Evolutionary conservation across 345 rosid genomes (phyloP), one percentile per base, ranked within the genome.

Genomic region (Brassica juncea): DNA sequence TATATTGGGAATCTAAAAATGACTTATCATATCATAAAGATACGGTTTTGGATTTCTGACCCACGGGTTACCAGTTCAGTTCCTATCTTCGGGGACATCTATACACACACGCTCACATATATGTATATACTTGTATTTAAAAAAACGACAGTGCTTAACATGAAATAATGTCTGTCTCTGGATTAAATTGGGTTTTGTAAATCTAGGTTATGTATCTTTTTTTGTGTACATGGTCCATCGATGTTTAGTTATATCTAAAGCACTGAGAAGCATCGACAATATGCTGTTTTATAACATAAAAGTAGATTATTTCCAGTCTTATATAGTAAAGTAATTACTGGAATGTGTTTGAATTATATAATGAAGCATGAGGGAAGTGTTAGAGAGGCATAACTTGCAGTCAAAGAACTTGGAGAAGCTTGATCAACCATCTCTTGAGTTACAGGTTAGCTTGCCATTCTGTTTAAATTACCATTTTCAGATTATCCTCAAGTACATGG

Each of bases 321-420:
- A 28, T 66, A 66, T 78, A 1, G 23, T 23, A 27, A 47, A 15
- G 30, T 61, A 74, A 15, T 52, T 61, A 74, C 15, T 70, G 16
- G 16, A 75, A 30, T 64, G 35, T 64, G 49, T 64, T 80, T 63
- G 58, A 8, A 35, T 81, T 64, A 34, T 58, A 1, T 44, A 15
- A 42, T 81, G 83, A 60, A 95, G 99, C 89, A 88, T 95, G 92
- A 91, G 74, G 89, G 92, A 86, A 71, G 84, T 95, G 70, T 34
- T 95, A 23, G 96, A 91, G 71, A 92, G 91, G 84, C 90, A 88
- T 67, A 84, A 81, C 32, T 81, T 91, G 82, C 97, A 90, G 80
- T 85, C 97, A 4, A 91, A 89, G 89, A 95, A 90, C 84, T 89
- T 93, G 82, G 91, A 87, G 82, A 93, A 90, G 84, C 78, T 90